phyloP scores from a whole-genome alignment of 2,329 filamentous ascomycete species.

The Hypoxylon sp. region DNA sequence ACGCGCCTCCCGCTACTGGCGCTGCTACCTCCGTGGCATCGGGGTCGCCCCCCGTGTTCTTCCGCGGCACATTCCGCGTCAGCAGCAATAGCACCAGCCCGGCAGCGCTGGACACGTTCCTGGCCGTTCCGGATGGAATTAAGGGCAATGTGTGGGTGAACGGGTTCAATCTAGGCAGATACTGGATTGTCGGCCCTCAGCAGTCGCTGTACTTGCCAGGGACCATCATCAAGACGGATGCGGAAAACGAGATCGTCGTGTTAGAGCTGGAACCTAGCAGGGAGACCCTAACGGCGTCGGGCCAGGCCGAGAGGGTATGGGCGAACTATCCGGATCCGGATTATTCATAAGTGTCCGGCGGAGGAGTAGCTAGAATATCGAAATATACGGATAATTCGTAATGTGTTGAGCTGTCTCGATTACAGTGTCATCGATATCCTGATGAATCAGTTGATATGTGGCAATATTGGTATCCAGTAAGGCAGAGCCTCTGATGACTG shows the following conservation, averaged over 20 bases:
- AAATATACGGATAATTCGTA: background rate
- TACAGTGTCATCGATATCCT: no score
- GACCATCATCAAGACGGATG: conserved; percentile 49
- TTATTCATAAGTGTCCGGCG: conserved; percentile 27
- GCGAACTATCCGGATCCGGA: conserved; percentile 50
- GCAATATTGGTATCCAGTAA: no score
- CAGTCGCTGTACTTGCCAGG: conserved; percentile 61
- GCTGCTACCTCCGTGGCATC: background rate
- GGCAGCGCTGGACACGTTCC: conserved; percentile 51
- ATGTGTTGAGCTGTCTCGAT: background rate
- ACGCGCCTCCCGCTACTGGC: conserved; percentile 39
- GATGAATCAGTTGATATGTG: no score
- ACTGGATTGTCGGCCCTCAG: conserved; percentile 61
- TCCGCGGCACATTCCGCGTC: conserved; percentile 49
- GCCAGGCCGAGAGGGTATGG: conserved; percentile 45
- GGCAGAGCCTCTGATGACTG: background rate
- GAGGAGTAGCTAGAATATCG: background rate
- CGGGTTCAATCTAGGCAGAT: conserved; percentile 58
- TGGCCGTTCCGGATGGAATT: conserved; percentile 55
- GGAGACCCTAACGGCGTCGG: conserved; percentile 42
- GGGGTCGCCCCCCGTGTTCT: conserved; percentile 47
- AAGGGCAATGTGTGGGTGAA: conserved; percentile 63
- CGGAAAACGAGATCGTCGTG: conserved; percentile 56
- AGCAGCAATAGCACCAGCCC: conserved; percentile 43
- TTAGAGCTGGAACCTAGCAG: conserved; percentile 57